These are phyloP conservation scores for Penicillium sp. DNA, from an alignment of 2,329 filamentous ascomycete genomes.

Conservation along the genomic window DNA sequence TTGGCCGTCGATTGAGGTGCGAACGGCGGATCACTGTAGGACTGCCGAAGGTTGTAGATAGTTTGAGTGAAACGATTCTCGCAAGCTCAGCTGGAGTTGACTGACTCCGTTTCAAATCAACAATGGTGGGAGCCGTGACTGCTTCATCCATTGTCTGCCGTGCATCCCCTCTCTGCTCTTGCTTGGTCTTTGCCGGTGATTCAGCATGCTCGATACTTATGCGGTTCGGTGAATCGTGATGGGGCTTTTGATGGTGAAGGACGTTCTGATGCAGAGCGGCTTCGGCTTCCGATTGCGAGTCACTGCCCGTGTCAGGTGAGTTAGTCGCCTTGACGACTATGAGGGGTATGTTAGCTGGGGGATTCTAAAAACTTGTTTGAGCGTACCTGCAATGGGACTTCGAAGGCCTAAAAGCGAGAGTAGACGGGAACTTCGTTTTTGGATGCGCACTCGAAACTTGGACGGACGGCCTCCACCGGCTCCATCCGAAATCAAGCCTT, in stretches of 20 bases:
- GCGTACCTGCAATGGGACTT: constrained; percentile 33
- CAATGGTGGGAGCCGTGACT: background rate
- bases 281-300: constrained; percentile 5
- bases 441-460: constrained; percentile 38
- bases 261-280: background rate
- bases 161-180: background rate
- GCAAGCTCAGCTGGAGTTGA: constrained; percentile 38
- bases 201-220: background rate
- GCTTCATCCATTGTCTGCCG: background rate
- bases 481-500: constrained; percentile 30
- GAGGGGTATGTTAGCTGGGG: background rate
- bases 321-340: constrained; percentile 1
- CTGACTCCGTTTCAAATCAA: constrained; percentile 21
- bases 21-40: constrained; percentile 48
- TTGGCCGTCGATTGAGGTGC: constrained; percentile 40
- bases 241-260: background rate
- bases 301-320: background rate
- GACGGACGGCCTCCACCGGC: constrained; percentile 18
- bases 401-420: constrained; percentile 42
- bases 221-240: background rate
- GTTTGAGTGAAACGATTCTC: constrained; percentile 40
- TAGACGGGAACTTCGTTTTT: constrained; percentile 42
- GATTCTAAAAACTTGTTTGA: background rate
- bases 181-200: background rate
- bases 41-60: constrained; percentile 45